phyloP scores from a whole-genome alignment of 768 basidiomycete genomes.

The Termitomyces sp. region DNA sequence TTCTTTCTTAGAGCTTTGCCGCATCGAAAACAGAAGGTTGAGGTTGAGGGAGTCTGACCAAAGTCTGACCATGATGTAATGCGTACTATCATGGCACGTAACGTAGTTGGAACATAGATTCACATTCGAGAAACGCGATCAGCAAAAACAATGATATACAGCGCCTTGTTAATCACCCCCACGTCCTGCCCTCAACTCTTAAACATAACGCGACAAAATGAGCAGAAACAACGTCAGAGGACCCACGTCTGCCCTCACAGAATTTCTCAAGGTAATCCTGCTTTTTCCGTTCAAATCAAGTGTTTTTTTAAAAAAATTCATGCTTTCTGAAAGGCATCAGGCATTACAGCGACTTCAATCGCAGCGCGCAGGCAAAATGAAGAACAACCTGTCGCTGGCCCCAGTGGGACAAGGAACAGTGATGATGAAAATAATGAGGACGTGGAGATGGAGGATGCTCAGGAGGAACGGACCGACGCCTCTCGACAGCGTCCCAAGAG shows the following conservation, averaged over 20 bases:
- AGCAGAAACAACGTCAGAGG: constrained; percentile 64
- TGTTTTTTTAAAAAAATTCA: background rate
- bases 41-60: too few relatives aligned
- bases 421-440: constrained; percentile 10
- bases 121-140: constrained; percentile 9
- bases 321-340: constrained; percentile 31
- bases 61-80: too few relatives aligned
- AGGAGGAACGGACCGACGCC: constrained; percentile 8
- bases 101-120: too few relatives aligned
- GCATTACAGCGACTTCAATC: constrained; percentile 45
- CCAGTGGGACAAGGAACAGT: constrained; percentile 28
- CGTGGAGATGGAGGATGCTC: constrained; percentile 10
- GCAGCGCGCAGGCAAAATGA: constrained; percentile 30
- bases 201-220: constrained; percentile 6
- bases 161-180: constrained; percentile 15
- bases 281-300: background rate
- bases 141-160: constrained; percentile 8
- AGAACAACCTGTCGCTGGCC: constrained; percentile 38
- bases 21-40: too few relatives aligned
- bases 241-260: constrained; percentile 80
- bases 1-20: too few relatives aligned
- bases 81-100: too few relatives aligned
- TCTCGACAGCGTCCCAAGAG: constrained; percentile 10
- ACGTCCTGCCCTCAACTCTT: background rate
- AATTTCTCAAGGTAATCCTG: constrained; percentile 62